Evolutionary conservation across 2,329 filamentous ascomycete species (phyloP), one percentile per base, ranked within the genome.

Genomic region (Monosporascus sp.): DNA sequence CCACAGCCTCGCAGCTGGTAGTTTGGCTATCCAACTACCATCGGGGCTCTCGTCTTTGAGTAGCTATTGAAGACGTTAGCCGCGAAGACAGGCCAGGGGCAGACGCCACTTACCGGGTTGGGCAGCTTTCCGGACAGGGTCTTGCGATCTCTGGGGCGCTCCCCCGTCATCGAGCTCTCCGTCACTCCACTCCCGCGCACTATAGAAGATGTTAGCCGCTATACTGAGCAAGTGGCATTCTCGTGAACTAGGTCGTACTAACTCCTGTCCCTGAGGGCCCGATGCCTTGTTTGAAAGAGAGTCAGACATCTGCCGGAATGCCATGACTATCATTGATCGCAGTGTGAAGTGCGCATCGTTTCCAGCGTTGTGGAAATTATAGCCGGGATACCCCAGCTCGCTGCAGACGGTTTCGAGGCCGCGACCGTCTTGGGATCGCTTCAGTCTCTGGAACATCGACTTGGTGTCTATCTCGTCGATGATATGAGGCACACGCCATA

Each of bases 301-400:
- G 8, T 59, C 54, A 8, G 54, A 48, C 48, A 56, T 65, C 57
- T 56, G 58, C 70, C 45, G 70, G 65, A 60, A 83, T 38, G 76
- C 77, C 55, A 90, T 79, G 5, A 74, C 81, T 7, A 96, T 68
- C 77, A 94, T 81, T 7, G 84, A 87, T 56, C 86, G 84, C 57
- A 96, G 71, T 0, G 90, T 93, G 66, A 88, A 94, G 1, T 85
- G 80, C 0, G 91, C 90, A 66, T 96, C 91, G 59, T 96, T 96
- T 2, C 91, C 85, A 0, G 86, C 91, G 64, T 96, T 96, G 70
- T 96, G 91, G n/a, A 93, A 75, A 60, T 88, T 77, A 69, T 75
- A 81, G 43, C 77, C 81, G 0, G 72, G 62, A 8, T 95, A 80
- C 3, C 79, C 80, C 27, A 96, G 74, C 6, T 86, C 78, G 6